Evolutionary conservation across 495 filamentous ascomycete species (phyloP).

Genomic region (Penicillium fimorum): DNA sequence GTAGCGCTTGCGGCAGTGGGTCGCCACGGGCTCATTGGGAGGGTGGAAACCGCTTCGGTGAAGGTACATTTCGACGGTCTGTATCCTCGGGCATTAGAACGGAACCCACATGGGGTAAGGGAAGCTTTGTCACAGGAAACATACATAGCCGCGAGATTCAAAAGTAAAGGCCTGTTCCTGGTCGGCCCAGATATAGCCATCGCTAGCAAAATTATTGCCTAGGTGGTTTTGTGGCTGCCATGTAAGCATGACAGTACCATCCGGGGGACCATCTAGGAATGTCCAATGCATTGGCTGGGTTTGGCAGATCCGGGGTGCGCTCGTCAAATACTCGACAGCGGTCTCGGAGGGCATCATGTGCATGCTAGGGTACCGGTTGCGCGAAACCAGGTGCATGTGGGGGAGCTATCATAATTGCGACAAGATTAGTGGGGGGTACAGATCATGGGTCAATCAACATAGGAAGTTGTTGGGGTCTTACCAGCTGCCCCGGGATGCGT

Average conservation of each 20-base stretch:
- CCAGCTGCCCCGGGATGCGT: slow-evolving; percentile 61
- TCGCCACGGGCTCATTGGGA: slow-evolving; percentile 64
- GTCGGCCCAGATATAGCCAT: slow-evolving; percentile 89
- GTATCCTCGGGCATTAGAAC: neutral
- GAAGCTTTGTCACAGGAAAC: slow-evolving; percentile 24
- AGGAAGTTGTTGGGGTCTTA: slow-evolving; percentile 32
- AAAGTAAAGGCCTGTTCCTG: slow-evolving; percentile 68
- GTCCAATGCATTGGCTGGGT: slow-evolving; percentile 84
- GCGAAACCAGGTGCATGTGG: slow-evolving; percentile 83
- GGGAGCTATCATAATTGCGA: slow-evolving; percentile 56
- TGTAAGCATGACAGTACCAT: slow-evolving; percentile 76
- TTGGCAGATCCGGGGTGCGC: slow-evolving; percentile 75
- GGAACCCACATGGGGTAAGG: neutral
- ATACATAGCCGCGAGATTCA: slow-evolving; percentile 74
- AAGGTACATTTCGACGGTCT: slow-evolving; percentile 79
- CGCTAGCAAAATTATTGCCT: slow-evolving; percentile 71
- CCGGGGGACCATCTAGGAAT: slow-evolving; percentile 75
- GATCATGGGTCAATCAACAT: slow-evolving; percentile 8
- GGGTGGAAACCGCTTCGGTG: slow-evolving; percentile 74
- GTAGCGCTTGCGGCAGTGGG: slow-evolving; percentile 77
- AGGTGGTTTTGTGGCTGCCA: slow-evolving; percentile 77
- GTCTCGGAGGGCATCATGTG: slow-evolving; percentile 64
- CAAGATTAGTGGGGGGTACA: slow-evolving; percentile 19
- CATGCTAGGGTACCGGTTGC: slow-evolving; percentile 67
- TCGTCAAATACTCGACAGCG: slow-evolving; percentile 71